Base-by-base conservation (phyloP, 2,329 filamentous ascomycete genomes). In the Fonsecaea monophora region DNA sequence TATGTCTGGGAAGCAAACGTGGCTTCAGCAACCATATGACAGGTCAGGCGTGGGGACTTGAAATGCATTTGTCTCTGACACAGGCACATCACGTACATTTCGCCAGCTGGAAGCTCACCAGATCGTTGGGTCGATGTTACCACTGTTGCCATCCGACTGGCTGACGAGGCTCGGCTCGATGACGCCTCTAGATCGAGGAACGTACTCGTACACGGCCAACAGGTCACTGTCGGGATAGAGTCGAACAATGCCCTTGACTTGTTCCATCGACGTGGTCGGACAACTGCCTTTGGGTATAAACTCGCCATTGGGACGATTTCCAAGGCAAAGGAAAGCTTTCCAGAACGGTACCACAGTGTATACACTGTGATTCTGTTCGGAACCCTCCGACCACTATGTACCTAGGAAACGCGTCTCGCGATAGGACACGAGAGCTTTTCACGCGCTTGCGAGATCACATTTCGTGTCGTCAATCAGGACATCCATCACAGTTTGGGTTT, bases 81-180 rank as follows among this genome's bases (percentile, higher is more conserved):
- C 45, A 53, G 34, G 58, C 38, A 53, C 50, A 57, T 60, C 21
- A 34, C 34, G 5, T 15, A 50, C 45, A 25, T 21, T 50, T 50
- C 45, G 9, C 18, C 25, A n/a, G 45, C 45, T 68, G 66, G 40
- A 60, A 66, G 54, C 65, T 70, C 62, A 45, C 62, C 65, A 66
- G 65, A 68, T 68, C 65, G 68, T 54, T 67, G 68, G 62, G 60
- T 57, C 62, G 61, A 62, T 68, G 68, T 53, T 50, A 54, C 15
- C n/a, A 21, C 60, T 62, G 68, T 61, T 58, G 65, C 58, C 35
- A 68, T 64, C 68, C 68, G 68, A 70, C 66, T 70, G 68, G 59
- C 48, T 54, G 18, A 34, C 15, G 18, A 61, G 34, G 66, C 38
- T 66, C 63, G 60, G 66, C 59, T 60, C 53, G 63, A 57, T 60